Conservation (phyloP, 257 asterid genomes). For the Solanum chmielewskii region DNA sequence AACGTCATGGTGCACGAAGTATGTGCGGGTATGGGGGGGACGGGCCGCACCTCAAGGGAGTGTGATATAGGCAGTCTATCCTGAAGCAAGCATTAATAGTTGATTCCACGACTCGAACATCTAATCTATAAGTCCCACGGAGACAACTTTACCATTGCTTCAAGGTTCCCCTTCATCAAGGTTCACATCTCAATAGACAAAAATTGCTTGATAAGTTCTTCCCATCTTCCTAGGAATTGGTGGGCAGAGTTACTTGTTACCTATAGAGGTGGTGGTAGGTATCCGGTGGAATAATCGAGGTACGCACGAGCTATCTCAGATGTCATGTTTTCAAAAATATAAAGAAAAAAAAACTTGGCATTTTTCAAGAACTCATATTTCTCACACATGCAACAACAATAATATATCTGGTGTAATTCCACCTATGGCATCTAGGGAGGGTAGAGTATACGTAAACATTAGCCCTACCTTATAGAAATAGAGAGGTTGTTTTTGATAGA, state of each 20-base stretch:
- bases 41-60: not conserved
- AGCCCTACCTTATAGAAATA: not conserved
- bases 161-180: not conserved
- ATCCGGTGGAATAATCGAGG: not conserved
- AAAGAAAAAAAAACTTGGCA: not conserved
- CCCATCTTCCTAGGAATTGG: not conserved
- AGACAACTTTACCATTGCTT: not conserved
- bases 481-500: not conserved
- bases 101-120: not conserved
- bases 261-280: not conserved
- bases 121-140: not conserved
- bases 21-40: not conserved
- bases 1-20: not conserved
- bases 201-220: not conserved
- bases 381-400: conserved; percentile 17
- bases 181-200: not conserved
- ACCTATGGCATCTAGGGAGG: not conserved
- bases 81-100: not conserved
- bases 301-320: not conserved
- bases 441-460: not conserved
- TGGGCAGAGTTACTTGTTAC: not conserved
- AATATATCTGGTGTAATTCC: not conserved
- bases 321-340: not conserved
- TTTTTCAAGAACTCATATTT: conserved; percentile 2
- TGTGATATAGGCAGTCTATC: not conserved